phyloP scores from a whole-genome alignment of 768 basidiomycete genomes.

The Tulasnella sp. region DNA sequence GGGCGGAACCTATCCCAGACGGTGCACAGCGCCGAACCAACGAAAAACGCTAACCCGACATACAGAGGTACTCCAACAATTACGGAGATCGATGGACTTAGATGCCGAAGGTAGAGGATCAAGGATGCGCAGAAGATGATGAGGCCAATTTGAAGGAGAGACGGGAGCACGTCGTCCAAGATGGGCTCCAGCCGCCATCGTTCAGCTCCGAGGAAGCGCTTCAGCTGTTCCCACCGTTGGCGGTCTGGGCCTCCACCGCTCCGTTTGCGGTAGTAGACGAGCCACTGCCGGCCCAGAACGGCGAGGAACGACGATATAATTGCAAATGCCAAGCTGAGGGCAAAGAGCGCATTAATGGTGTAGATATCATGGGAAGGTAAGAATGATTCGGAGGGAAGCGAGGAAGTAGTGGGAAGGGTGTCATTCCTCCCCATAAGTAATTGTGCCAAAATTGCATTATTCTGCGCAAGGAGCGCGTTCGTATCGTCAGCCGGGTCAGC shows the following conservation, averaged over 20 bases:
- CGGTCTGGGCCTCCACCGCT: neutral
- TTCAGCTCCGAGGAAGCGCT: neutral
- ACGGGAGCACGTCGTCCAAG: neutral
- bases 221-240: neutral
- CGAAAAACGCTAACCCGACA: neutral
- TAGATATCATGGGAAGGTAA: neutral
- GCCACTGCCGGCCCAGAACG: neutral
- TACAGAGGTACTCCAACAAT: neutral
- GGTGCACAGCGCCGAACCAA: neutral
- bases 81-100: neutral
- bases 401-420: neutral
- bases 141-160: neutral
- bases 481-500: neutral
- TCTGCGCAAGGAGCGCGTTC: neutral
- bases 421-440: neutral
- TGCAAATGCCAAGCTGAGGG: neutral
- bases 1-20: neutral
- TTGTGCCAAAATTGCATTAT: neutral
- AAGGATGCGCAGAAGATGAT: neutral
- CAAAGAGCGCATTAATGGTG: neutral
- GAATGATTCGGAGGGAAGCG: neutral
- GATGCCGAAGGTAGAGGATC: neutral
- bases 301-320: neutral
- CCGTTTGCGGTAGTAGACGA: constrained; percentile 1
- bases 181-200: neutral